Conservation (phyloP, 495 filamentous ascomycete genomes). For the Chaetomidium leptoderma region DNA sequence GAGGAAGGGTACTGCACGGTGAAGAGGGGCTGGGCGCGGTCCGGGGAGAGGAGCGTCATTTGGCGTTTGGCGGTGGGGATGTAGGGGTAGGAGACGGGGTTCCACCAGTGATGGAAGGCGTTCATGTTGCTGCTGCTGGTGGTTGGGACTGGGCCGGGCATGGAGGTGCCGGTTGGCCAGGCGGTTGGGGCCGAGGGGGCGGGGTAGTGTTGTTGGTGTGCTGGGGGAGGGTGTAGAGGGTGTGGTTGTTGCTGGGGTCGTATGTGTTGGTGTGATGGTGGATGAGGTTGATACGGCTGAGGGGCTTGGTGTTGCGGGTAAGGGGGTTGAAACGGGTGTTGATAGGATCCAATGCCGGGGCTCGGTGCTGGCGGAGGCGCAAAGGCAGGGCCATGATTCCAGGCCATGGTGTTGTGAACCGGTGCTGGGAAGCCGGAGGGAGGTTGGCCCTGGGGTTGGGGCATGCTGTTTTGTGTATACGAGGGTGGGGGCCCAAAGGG, state of each 20-base stretch:
- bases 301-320: not conserved
- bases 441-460: not conserved
- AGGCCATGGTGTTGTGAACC: not conserved
- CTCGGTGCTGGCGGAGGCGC: not conserved
- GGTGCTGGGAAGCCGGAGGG: not conserved
- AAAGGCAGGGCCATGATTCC: not conserved
- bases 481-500: not conserved
- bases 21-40: not conserved
- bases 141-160: not conserved
- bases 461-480: not conserved
- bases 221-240: not conserved
- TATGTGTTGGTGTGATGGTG: no score
- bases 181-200: not conserved
- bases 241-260: not conserved
- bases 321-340: not conserved
- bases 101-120: no score
- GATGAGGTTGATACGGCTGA: not conserved
- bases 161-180: not conserved
- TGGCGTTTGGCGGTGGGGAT: not conserved
- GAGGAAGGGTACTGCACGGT: not conserved
- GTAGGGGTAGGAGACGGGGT: conserved; percentile 4
- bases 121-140: not conserved
- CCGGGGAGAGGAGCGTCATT: conserved; percentile 5
- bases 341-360: not conserved
- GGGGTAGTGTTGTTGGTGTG: not conserved